Base-by-base conservation (phyloP, 805 yeast species). In the Zygosaccharomyces pseudorouxii region DNA sequence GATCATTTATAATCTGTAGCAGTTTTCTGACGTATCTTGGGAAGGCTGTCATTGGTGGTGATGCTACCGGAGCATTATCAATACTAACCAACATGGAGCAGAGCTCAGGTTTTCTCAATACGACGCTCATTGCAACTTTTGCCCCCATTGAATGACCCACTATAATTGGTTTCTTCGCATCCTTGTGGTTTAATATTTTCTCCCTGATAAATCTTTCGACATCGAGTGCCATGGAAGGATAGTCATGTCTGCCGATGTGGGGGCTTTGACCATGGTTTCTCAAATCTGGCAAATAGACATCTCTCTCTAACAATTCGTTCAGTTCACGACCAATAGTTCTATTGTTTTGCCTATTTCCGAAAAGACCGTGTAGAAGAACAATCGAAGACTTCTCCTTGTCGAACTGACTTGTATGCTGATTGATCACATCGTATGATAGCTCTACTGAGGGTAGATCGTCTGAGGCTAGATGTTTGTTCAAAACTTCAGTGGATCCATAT, bases 211-310 rank as follows among this genome's bases (percentile, higher is more conserved):
- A 92, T 16, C 68, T 58, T 55, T 82, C 89, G n/a, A 92, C 89
- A 64, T 92, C 99, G 0, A 86, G 82, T 0, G 96, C 84, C 71
- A 92, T 71, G 1, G 90, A 72, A 1, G 86, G 84, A 65, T 90
- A 90, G 60, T 86, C 90, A 58, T 86, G 87, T 27, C 84, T 70
- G 0, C 65, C 60, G n/a, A 59, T 62, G 57, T 86, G 95, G 1
- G 97, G 97, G 1, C 96, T 86, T n/a, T 76, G 81, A 1, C 99
- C 99, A 63, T 90, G 97, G 67, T 93, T 90, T 52, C 99, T 73
- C 50, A 90, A 72, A 63, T 92, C 98, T 14, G 85, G 60, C 55
- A 87, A 77, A 60, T 77, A 84, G 3, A 85, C 80, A 51, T 82
- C 82, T 39, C 89, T 68, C 22, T 71, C 64, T 50, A 84, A 60